phyloP scores from a whole-genome alignment of 2,329 filamentous ascomycete species.

The Boeremia exigua region DNA sequence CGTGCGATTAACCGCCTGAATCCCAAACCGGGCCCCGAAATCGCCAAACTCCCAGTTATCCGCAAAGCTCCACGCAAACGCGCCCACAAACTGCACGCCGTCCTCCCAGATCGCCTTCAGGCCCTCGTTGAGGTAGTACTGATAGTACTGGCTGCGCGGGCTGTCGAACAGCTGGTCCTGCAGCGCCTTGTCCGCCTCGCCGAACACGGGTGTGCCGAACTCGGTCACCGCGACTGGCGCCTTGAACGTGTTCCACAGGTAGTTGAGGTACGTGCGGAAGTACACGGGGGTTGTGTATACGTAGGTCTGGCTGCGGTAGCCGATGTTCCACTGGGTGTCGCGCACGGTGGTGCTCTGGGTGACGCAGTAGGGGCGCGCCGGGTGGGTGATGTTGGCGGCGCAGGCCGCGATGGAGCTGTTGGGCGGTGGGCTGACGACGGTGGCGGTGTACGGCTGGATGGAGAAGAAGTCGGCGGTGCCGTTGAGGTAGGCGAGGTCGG shows the following conservation, averaged over 20 bases:
- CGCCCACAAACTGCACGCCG: slow-evolving; percentile 61
- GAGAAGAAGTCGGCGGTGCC: slow-evolving; percentile 62
- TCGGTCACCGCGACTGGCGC: slow-evolving; percentile 59
- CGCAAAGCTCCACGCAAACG: slow-evolving; percentile 59
- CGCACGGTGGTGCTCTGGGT: slow-evolving; percentile 53
- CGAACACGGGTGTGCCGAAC: slow-evolving; percentile 64
- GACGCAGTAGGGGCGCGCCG: slow-evolving; percentile 61
- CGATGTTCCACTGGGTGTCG: slow-evolving; percentile 63
- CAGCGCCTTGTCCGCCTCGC: slow-evolving; percentile 53
- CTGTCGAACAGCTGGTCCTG: slow-evolving; percentile 61
- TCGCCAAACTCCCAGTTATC: slow-evolving; percentile 65
- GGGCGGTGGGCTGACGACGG: slow-evolving; percentile 58
- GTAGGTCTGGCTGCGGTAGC: slow-evolving; percentile 62
- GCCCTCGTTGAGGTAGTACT: slow-evolving; percentile 60
- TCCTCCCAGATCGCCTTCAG: slow-evolving; percentile 64
- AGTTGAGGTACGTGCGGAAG: slow-evolving; percentile 62
- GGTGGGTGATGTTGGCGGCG: slow-evolving; percentile 53
- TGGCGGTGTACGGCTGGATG: slow-evolving; percentile 65
- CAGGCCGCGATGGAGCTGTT: slow-evolving; percentile 56
- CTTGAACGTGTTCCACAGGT: slow-evolving; percentile 66
- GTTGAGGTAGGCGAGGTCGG: slow-evolving; percentile 52
- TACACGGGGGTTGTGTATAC: slow-evolving; percentile 66
- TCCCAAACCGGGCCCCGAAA: slow-evolving; percentile 59
- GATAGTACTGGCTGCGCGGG: slow-evolving; percentile 62
- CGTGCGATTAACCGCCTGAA: slow-evolving; percentile 63